phyloP scores from a whole-genome alignment of 306 rosid species.

The Alnus glutinosa region DNA sequence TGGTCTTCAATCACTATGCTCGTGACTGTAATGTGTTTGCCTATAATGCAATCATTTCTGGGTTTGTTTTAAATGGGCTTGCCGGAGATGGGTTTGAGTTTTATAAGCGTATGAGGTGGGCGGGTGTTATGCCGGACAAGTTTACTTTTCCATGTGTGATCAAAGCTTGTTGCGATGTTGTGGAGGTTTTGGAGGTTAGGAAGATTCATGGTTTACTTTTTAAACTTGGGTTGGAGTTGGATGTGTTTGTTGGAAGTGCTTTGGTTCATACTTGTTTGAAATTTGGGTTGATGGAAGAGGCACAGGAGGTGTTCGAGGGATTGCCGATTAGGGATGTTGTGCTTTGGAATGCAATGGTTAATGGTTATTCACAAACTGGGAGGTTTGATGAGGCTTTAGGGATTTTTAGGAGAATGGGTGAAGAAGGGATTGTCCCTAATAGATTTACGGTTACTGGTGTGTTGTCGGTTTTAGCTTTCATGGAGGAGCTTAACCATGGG shows the following conservation, averaged over 20 bases:
- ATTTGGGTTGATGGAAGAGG: conserved; percentile 53
- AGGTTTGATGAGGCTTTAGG: conserved; percentile 60
- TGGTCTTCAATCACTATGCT: conserved; percentile 45
- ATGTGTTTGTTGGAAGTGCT: conserved; percentile 81
- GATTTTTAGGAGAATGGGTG: conserved; percentile 60
- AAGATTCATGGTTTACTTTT: conserved; percentile 71
- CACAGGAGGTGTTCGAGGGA: conserved; percentile 62
- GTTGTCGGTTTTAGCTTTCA: conserved; percentile 59
- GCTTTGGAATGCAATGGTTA: conserved; percentile 86
- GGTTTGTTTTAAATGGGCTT: conserved; percentile 55
- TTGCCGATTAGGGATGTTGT: conserved; percentile 73
- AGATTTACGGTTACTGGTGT: conserved; percentile 66
- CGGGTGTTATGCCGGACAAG: conserved; percentile 64
- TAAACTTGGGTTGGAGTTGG: conserved; percentile 75
- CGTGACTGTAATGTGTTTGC: conserved; percentile 60
- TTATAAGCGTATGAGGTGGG: conserved; percentile 53
- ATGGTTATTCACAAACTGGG: conserved; percentile 70
- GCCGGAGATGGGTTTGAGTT: conserved; percentile 40
- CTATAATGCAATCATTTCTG: conserved; percentile 76
- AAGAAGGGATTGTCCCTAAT: conserved; percentile 54
- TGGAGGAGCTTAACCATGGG: conserved; percentile 58
- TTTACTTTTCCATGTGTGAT: conserved; percentile 75
- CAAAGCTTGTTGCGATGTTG: conserved; percentile 52
- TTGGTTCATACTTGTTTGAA: conserved; percentile 65
- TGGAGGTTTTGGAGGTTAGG: conserved; percentile 50